These are phyloP conservation scores for Suhomyces atakaporum DNA, from an alignment of 1,139 yeast genomes.

Conservation along the genomic window DNA sequence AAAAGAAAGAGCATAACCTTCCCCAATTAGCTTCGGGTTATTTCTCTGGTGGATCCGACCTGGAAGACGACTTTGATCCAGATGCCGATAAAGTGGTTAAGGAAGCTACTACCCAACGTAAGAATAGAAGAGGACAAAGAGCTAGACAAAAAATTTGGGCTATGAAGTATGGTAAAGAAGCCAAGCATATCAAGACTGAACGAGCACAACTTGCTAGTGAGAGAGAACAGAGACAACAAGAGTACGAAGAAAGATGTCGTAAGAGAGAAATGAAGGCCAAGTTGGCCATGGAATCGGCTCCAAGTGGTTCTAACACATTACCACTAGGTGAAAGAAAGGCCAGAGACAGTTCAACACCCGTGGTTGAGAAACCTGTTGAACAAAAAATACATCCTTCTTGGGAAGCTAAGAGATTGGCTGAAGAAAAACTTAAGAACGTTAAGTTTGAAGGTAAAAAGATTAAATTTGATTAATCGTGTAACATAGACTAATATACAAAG, in stretches of 20 bases:
- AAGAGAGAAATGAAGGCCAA: slow-evolving; percentile 61
- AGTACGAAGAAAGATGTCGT: slow-evolving; percentile 71
- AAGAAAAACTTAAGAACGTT: slow-evolving; percentile 62
- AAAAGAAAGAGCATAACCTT: slow-evolving; percentile 33
- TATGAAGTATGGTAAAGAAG: slow-evolving; percentile 75
- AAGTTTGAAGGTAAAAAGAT: slow-evolving; percentile 85
- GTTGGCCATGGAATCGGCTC: slow-evolving; percentile 21
- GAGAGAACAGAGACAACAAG: slow-evolving; percentile 59
- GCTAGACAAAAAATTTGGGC: slow-evolving; percentile 98
- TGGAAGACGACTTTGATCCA: slow-evolving; percentile 48
- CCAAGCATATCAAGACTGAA: slow-evolving; percentile 79
- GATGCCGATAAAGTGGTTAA: slow-evolving; percentile 65
- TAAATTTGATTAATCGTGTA: slow-evolving; percentile 50
- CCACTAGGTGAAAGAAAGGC: slow-evolving; percentile 43
- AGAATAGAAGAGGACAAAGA: slow-evolving; percentile 94
- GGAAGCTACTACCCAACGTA: slow-evolving; percentile 55
- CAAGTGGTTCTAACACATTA: slow-evolving; percentile 24
- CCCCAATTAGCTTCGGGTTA: slow-evolving; percentile 81
- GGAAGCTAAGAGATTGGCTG: slow-evolving; percentile 80
- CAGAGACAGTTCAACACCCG: slow-evolving; percentile 4
- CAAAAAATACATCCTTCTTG: slow-evolving; percentile 83
- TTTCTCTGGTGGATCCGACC: slow-evolving; percentile 75
- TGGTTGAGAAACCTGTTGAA: slow-evolving; percentile 6
- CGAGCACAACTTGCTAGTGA: slow-evolving; percentile 53
- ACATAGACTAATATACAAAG: neutral